Evolutionary conservation across 2,329 filamentous ascomycete species (phyloP), one percentile per base, ranked within the genome.

Genomic region (Phaeosphaeria sp.): DNA sequence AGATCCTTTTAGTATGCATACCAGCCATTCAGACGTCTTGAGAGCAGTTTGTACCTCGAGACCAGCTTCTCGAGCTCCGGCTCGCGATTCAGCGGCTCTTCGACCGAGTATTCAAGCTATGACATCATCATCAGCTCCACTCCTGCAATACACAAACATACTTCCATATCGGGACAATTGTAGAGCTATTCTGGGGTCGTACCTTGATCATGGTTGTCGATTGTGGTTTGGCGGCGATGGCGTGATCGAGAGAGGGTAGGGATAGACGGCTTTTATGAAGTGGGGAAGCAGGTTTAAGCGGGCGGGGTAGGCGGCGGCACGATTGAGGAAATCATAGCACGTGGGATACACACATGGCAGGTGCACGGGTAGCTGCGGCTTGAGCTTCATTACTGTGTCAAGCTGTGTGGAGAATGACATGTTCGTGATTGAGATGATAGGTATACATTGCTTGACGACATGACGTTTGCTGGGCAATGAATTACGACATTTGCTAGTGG

Each of bases 81-180:
- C 66, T 84, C 82, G 50, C 81, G 75, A 60, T 83, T 83, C 46
- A 83, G 72, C 49, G 82, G 82, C 50, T 82, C 63, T 54, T 81
- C 74, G 52, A 79, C 79, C 13, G 75, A 72, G 51, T 80, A 79
- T 51, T 80, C 77, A 20, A 75, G 67, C 73, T 77, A 65, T 64
- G 63, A 68, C 56, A 58, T 66, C 62, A 42, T 15, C 30, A 11
- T 66, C 49, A 64, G 56, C 55, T 43, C 53, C 50, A 53, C 25
- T 22, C 25, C 23, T 33, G 18, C 2, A 2, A 21, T 18, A 7
- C 36, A 25, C 11, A 47, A 53, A 67, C 58, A 67, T 27, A 63
- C 51, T 62, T 46, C 66, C 66, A 22, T 13, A 62, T 66, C 54
- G 41, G 63, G 65, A 55, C 54, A 60, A 50, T 53, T 60, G 21